Percentiles rank a stretch among this genome's conserved stretches.
Evolutionary conservation across 257 asterid species (phyloP).

Genomic region (Pogostemon cablin): DNA sequence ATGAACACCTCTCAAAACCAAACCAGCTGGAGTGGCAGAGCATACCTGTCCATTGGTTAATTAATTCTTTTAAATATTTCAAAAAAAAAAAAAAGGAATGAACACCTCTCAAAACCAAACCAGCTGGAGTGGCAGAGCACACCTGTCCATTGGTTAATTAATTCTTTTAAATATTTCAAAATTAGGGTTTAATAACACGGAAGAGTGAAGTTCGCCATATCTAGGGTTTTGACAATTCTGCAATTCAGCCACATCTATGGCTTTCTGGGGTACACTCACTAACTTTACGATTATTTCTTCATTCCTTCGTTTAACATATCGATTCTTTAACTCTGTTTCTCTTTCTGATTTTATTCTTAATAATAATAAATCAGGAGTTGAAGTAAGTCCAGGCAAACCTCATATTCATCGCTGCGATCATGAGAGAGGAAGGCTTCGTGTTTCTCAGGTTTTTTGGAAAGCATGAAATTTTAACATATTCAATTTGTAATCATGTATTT

Average conservation of each 20-base stretch:
- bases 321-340: neutral
- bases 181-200: slow-evolving; percentile 38
- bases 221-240: slow-evolving; percentile 41
- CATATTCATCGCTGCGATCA: slow-evolving; percentile 46
- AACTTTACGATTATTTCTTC: neutral
- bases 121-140: too few species aligned
- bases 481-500: neutral
- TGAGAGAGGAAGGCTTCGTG: slow-evolving; percentile 70
- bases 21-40: too few species aligned
- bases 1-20: too few species aligned
- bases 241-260: slow-evolving; percentile 42
- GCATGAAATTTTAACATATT: neutral
- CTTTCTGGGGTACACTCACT: slow-evolving; percentile 51
- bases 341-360: neutral
- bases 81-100: too few species aligned
- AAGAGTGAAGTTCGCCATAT: slow-evolving; percentile 2
- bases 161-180: neutral
- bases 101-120: too few species aligned
- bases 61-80: neutral
- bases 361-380: slow-evolving; percentile 57
- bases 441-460: slow-evolving; percentile 70
- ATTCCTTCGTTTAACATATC: neutral
- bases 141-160: neutral
- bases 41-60: neutral
- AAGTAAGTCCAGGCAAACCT: slow-evolving; percentile 73